Evolutionary conservation across 2,329 filamentous ascomycete genomes (phyloP), one percentile per base, ranked within the genome.

Genomic region (Proliferodiscus dingleyae): DNA sequence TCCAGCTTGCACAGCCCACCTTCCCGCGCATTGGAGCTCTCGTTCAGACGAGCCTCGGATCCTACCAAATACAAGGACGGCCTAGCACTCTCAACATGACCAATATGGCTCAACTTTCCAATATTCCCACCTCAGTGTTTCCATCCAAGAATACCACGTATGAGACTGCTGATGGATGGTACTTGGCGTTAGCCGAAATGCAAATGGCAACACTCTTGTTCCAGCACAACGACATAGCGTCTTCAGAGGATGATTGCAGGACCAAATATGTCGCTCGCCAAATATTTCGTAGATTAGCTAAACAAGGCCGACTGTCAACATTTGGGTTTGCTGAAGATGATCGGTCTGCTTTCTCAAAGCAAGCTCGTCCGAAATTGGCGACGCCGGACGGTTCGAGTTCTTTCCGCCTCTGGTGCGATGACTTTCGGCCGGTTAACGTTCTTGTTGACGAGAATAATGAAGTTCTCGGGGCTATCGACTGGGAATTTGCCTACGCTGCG

Each of bases 241-340:
- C 46, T 0, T 58, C 60, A 2, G 67, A 64, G 21, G 64, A 66
- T 15, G 68, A 72, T 45, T 66, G 62, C 33, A 61, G 65, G 3
- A 66, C 64, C 15, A 71, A 71, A 47, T 70, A 69, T 41, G 60
- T 70, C 4, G 62, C 66, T 4, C 66, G 67, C 6, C 61, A 66
- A 16, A 47, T 72, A 0, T 71, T 72, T 47, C 66, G 64, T 5
- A 63, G 53, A 30, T 43, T 67, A 3, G 62, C 61, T n/a, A 49
- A 43, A 44, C 47, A 50, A 40, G 50, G 43, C 19, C 36, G 33
- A 40, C 26, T 47, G 19, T 47, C 45, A 23, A 44, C 9, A 9
- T 47, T 47, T 37, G 45, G 45, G n/a, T 47, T 47, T 44, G 15
- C 22, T 26, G 45, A 47, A 58, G 48, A 23, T 34, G 61, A 45